Base-by-base conservation (phyloP, 169 alveolate genomes). In the Cryptosporidium meleagridis region DNA sequence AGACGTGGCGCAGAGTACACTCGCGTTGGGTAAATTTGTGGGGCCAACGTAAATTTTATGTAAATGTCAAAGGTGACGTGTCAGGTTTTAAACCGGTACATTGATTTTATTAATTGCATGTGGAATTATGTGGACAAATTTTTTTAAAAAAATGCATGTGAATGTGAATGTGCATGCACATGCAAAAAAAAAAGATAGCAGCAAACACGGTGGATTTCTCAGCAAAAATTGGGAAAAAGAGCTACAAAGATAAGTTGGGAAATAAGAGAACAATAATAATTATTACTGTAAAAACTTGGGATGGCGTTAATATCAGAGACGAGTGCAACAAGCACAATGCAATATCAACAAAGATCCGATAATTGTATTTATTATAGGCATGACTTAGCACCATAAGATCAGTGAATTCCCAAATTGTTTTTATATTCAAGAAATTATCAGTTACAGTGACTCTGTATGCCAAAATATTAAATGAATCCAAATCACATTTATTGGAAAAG, bases 371-470 rank as follows among this genome's bases (percentile, higher is more conserved):
- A 39, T 0, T 72, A 23, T 80, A 48, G 89, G 89, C 89, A 65
- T 45, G 23, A 44, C 75, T 80, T 80, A 80, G 89, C 89, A 80
- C 89, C 89, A 29, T 65, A 65, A 62, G 14, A 61, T 80, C 89
- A 80, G 44, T 2, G 35, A 23, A 65, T 6, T 55, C 21, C 8
- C 21, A 39, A 8, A 41, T 8, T 41, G 12, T 41, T 41, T 9
- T 41, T 31, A 8, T 12, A 41, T 26, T 55, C 2, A 55, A 26
- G 29, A 26, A 26, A 23, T 2, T 26, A 16, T 80, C 75, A 80
- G 26, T 39, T 65, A 65, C 75, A 80, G 89, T 80, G 89, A 80
- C 89, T 80, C 89, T 80, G 89, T 41, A 45, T 26, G 89, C 89
- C 89, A 33, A 23, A 23, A 23, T 5, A 12, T 44, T 44, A 12